Evolutionary conservation across 2,329 filamentous ascomycete species (phyloP).

Genomic region (Aureobasidium sp.): DNA sequence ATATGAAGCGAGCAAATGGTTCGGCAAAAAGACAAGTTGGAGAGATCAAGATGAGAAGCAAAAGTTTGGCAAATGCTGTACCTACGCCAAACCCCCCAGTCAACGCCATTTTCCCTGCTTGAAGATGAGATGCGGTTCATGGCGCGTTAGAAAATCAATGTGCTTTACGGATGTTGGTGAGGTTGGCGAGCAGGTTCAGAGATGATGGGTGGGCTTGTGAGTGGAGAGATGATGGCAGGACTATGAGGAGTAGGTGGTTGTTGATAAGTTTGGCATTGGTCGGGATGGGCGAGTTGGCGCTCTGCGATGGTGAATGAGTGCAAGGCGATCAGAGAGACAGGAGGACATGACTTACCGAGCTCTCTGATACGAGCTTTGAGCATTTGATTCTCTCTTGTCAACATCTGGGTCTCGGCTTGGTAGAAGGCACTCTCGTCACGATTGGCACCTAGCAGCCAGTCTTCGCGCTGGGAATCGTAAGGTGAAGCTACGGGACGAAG

Average conservation of each 20-base stretch:
- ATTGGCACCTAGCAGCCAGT: constrained; percentile 53
- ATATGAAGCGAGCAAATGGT: neutral
- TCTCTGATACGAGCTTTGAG: constrained; percentile 66
- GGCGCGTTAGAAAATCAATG: neutral
- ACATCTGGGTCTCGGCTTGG: constrained; percentile 72
- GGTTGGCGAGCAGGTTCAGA: neutral
- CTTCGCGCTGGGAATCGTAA: constrained; percentile 39
- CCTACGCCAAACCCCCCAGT: neutral
- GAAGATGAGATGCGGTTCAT: neutral
- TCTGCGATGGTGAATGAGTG: neutral
- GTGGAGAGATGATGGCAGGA: constrained; percentile 11
- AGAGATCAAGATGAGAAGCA: neutral
- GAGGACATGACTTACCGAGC: constrained; percentile 47
- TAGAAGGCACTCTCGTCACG: constrained; percentile 72
- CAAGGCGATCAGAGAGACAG: neutral
- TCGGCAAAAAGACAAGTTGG: neutral
- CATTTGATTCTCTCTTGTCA: constrained; percentile 78
- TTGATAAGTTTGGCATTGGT: neutral
- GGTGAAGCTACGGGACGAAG: constrained; percentile 50
- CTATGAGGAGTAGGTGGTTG: constrained; percentile 9
- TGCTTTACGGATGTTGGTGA: neutral
- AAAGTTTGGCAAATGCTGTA: neutral
- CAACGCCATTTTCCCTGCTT: constrained; percentile 1
- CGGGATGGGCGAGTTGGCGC: constrained; percentile 1
- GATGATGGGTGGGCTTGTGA: constrained; percentile 1